These are phyloP conservation scores for Tylopilus vinaceipallidus DNA, from an alignment of 768 basidiomycete species.

Conservation along the genomic window DNA sequence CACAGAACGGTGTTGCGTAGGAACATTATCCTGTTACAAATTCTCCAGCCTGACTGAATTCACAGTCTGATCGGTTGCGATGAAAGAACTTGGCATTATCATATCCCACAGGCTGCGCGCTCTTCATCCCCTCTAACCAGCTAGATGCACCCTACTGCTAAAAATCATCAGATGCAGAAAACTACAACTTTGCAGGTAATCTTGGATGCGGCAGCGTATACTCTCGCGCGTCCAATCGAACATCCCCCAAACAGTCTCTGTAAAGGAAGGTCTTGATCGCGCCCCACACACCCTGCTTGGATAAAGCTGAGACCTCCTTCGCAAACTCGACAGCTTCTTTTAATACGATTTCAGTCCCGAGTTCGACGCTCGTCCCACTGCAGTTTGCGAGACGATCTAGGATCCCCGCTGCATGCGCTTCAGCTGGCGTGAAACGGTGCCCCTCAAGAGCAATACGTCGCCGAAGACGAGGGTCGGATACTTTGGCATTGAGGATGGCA, in stretches of 20 bases:
- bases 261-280: constrained; percentile 67
- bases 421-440: constrained; percentile 70
- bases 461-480: constrained; percentile 53
- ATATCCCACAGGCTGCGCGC: background rate
- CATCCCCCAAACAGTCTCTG: constrained; percentile 47
- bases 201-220: constrained; percentile 7
- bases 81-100: background rate
- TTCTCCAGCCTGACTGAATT: background rate
- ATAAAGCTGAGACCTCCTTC: constrained; percentile 46
- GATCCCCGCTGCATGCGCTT: constrained; percentile 64
- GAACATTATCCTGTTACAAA: constrained; percentile 7
- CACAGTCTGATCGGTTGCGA: constrained; percentile 10
- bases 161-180: background rate
- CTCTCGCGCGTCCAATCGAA: constrained; percentile 24
- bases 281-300: constrained; percentile 67
- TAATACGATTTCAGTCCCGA: constrained; percentile 57
- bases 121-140: too few species aligned
- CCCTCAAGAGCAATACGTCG: constrained; percentile 81
- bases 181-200: constrained; percentile 18
- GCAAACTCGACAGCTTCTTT: constrained; percentile 65
- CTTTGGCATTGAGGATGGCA: constrained; percentile 60
- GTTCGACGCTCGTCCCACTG: constrained; percentile 41
- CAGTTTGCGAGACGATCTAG: constrained; percentile 57
- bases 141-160: constrained; percentile 8
- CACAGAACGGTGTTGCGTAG: constrained; percentile 10